Evolutionary conservation across 2,329 filamentous ascomycete species (phyloP), one percentile per base, ranked within the genome.

Genomic region (Alternaria incomplexa): DNA sequence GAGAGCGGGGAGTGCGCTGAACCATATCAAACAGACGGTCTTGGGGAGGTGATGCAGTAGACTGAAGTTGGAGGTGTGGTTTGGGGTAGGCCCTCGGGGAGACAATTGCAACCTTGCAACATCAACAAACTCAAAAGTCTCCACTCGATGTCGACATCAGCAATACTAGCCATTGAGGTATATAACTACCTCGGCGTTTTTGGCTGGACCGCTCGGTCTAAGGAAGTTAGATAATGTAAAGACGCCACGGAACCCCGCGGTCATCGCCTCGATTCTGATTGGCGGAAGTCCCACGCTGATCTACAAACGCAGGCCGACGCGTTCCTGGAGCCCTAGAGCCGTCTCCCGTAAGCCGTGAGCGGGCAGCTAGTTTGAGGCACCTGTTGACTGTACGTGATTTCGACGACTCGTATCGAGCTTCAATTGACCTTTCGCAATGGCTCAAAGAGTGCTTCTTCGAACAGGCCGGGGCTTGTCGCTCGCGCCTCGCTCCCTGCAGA

Each of bases 1-100:
- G 23, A 73, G 73, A 48, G 74, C 73, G 5, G 79, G 79, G 3
- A 80, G 78, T 60, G 76, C 77, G 10, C 64, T 81, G 30, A 81
- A 81, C 40, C 64, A 77, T 61, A 66, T 67, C 51, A 70, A 67
- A 40, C 22, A 64, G 30, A 58, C 45, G 25, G 51, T 62, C 8
- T 40, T 59, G 56, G 48, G 17, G 0, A 43, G 56, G 6, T 20
- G 3, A 43, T 25, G 17, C 13, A 5, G 25, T 10, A 10, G 22
- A n/a, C 13, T 36, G n/a, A 15, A 20, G 17, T 44, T 44, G 52
- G 20, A 52, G 30, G 28, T 25, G 28, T 52, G 20, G 11, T 9
- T 36, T 52, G 48, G 20, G 11, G 20, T 40, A 40, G 30, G 20
- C 20, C 20, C 4, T 13, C 20, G 9, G 20, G 9, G n/a, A 40